These are phyloP conservation scores for Monosporascus sp. DNA, from an alignment of 2,329 filamentous ascomycete species.

Conservation along the genomic window DNA sequence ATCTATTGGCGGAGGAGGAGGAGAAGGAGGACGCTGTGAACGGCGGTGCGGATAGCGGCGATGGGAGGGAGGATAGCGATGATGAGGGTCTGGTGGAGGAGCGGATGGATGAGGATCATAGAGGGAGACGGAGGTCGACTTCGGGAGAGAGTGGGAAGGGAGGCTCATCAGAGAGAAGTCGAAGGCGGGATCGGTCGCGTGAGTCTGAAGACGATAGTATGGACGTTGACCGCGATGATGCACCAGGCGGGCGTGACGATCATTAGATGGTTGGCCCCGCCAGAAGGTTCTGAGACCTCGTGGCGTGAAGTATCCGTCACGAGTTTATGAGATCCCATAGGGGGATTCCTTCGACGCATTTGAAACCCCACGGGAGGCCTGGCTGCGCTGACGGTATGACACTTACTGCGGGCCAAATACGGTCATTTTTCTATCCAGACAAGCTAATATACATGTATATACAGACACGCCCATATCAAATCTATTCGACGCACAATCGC, in stretches of 20 bases:
- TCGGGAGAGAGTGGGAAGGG: constrained; percentile 12
- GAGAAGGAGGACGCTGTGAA: constrained; percentile 28
- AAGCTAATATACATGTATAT: background rate
- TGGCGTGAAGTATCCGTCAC: background rate
- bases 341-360: background rate
- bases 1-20: constrained; percentile 58
- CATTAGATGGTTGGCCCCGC: background rate
- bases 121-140: constrained; percentile 10
- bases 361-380: background rate
- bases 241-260: constrained; percentile 2
- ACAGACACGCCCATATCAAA: background rate
- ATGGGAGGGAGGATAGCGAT: constrained; percentile 11
- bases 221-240: constrained; percentile 33
- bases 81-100: constrained; percentile 8
- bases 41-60: background rate
- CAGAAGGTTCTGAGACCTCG: background rate
- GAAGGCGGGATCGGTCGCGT: constrained; percentile 15
- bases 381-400: background rate
- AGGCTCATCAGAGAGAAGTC: constrained; percentile 12
- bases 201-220: constrained; percentile 21
- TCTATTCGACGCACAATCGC: background rate
- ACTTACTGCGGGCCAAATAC: background rate
- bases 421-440: background rate
- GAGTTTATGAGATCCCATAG: background rate
- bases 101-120: constrained; percentile 11